Conservation (phyloP, 306 rosid species). For the cucumber (Cucumis sativus) region Cucumber_9930_V3 NC_026657.2:30602001-30602500, state of each 20-base stretch:
- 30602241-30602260: conserved; percentile 63
- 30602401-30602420: conserved; percentile 67
- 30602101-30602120: background rate
- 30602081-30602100: background rate
- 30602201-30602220: conserved; percentile 20
- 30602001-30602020: background rate
- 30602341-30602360: background rate
- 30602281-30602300: conserved; percentile 59
- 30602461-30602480: background rate
- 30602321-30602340: background rate
- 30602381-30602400: conserved; percentile 58
- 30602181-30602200: background rate
- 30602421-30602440: conserved; percentile 66
- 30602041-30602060: background rate
- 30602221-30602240: conserved; percentile 70
- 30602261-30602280: conserved; percentile 71
- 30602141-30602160: background rate
- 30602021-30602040: background rate
- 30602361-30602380: conserved; percentile 32
- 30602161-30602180: background rate
- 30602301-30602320: conserved; percentile 8
- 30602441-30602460: conserved; percentile 44
- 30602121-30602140: background rate
- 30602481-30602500: background rate
- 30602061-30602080: background rate